A percentile compares a stretch with the other conserved stretches of the same genome.
These are phyloP conservation scores for Lachnum nothofagi DNA, from an alignment of 2,329 filamentous ascomycete genomes.

Conservation along the genomic window DNA sequence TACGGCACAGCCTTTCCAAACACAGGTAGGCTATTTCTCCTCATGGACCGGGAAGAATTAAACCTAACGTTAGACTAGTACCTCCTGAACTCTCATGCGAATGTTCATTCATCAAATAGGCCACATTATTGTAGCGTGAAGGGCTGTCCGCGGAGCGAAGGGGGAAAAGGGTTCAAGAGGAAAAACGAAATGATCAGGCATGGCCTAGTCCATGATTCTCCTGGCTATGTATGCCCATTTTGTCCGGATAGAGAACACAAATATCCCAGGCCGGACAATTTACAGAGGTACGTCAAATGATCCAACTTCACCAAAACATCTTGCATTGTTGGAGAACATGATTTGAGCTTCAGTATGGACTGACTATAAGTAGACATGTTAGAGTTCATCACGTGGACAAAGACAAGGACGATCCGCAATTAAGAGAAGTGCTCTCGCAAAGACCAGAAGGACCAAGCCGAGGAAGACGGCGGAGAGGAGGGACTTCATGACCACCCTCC, in stretches of 20 bases:
- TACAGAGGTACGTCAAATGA: slow-evolving; percentile 72
- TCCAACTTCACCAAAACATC: too few relatives aligned
- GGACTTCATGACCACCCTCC: slow-evolving; percentile 18
- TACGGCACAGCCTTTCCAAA: slow-evolving; percentile 69
- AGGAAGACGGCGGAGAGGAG: slow-evolving; percentile 39
- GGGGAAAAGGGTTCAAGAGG: slow-evolving; percentile 64
- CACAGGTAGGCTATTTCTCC: slow-evolving; percentile 47
- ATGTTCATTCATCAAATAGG: slow-evolving; percentile 61
- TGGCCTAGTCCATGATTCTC: slow-evolving; percentile 87
- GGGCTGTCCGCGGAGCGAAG: slow-evolving; percentile 57
- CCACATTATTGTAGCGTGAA: slow-evolving; percentile 62
- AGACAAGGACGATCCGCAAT: slow-evolving; percentile 74
- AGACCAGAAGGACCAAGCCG: slow-evolving; percentile 78
- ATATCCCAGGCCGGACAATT: slow-evolving; percentile 90
- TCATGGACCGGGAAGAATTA: background rate
- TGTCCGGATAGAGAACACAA: slow-evolving; percentile 90
- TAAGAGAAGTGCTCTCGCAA: slow-evolving; percentile 81
- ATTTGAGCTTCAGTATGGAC: background rate
- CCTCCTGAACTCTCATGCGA: slow-evolving; percentile 52
- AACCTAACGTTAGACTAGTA: slow-evolving; percentile 7
- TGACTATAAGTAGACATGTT: slow-evolving; percentile 64
- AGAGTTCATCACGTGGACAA: slow-evolving; percentile 87
- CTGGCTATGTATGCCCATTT: slow-evolving; percentile 93
- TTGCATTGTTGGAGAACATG: too few relatives aligned
- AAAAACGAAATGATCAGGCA: slow-evolving; percentile 71